Evolutionary conservation across 192 early-diverging fungal genomes (phyloP).

Genomic region (Phycomyces blakesleeanus): DNA sequence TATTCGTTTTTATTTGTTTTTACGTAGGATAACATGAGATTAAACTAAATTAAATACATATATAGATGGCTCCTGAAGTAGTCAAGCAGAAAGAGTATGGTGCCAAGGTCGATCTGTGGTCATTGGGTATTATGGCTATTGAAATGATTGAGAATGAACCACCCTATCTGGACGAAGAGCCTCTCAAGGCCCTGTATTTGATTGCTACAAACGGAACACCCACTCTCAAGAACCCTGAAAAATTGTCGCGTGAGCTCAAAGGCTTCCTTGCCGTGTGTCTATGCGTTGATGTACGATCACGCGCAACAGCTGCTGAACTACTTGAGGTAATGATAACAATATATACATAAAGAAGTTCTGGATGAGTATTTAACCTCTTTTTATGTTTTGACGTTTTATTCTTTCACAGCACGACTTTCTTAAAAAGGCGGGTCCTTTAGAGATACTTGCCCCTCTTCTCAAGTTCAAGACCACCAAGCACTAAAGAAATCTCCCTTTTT

Average conservation of each 20-base stretch:
- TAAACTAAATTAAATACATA: neutral
- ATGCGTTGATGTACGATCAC: constrained; percentile 81
- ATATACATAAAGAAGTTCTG: neutral
- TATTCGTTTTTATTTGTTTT: no score
- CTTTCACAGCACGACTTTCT: constrained; percentile 69
- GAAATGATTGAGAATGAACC: constrained; percentile 97
- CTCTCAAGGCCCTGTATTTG: constrained; percentile 87
- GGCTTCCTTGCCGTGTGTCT: constrained; percentile 82
- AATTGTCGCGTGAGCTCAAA: constrained; percentile 70
- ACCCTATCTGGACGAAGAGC: constrained; percentile 92
- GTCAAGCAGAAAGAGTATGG: constrained; percentile 78
- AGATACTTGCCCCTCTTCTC: constrained; percentile 59
- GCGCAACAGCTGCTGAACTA: constrained; percentile 75
- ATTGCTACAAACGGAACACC: constrained; percentile 97
- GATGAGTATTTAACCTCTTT: constrained; percentile 10
- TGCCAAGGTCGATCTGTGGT: constrained; percentile 86
- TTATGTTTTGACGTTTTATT: neutral
- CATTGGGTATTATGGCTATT: constrained; percentile 92
- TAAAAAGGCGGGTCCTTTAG: constrained; percentile 54
- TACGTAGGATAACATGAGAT: no score
- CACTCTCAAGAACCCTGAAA: constrained; percentile 80
- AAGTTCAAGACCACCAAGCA: constrained; percentile 38
- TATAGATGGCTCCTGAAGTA: constrained; percentile 70
- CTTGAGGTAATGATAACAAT: constrained; percentile 49
- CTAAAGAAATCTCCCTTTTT: no score